phyloP scores from a whole-genome alignment of 1,284 basidiomycete species.

The Cryptococcus sp. region DNA sequence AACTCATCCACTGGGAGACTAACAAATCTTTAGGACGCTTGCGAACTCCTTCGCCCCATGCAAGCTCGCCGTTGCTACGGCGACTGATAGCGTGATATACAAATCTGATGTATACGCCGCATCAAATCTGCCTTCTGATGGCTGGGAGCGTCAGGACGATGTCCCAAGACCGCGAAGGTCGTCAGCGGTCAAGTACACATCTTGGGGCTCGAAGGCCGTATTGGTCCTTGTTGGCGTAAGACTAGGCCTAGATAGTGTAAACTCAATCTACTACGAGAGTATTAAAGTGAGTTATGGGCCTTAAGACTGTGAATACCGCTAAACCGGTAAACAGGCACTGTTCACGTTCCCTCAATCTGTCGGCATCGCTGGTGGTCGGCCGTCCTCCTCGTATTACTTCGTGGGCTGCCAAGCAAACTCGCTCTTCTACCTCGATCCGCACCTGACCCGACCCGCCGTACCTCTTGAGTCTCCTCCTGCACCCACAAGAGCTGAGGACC shows the following conservation, averaged over 20 bases:
- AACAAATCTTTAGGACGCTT: constrained; percentile 62
- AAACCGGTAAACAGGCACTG: constrained; percentile 60
- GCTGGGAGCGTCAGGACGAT: constrained; percentile 22
- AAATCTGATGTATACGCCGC: constrained; percentile 82
- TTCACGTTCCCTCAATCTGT: constrained; percentile 94
- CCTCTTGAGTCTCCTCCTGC: constrained; percentile 67
- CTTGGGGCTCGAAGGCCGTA: constrained; percentile 83
- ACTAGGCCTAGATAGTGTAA: constrained; percentile 88
- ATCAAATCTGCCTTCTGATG: constrained; percentile 59
- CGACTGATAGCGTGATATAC: constrained; percentile 80
- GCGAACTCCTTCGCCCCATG: constrained; percentile 78
- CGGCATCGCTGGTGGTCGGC: constrained; percentile 92
- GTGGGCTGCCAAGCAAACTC: constrained; percentile 87
- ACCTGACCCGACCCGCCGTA: constrained; percentile 80
- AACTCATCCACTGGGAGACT: background rate
- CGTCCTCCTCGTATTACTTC: constrained; percentile 96
- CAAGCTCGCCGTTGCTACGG: constrained; percentile 78
- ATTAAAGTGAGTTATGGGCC: constrained; percentile 71
- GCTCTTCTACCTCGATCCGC: constrained; percentile 95
- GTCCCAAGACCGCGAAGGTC: constrained; percentile 5
- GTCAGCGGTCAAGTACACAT: constrained; percentile 7
- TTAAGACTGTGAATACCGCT: background rate
- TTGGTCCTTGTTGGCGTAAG: constrained; percentile 83
- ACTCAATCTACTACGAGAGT: constrained; percentile 90
- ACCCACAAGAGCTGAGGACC: constrained; percentile 2